These are phyloP conservation scores for Selaginella tamariscina DNA, from an alignment of 75 land plant species.

Conservation along the genomic window DNA sequence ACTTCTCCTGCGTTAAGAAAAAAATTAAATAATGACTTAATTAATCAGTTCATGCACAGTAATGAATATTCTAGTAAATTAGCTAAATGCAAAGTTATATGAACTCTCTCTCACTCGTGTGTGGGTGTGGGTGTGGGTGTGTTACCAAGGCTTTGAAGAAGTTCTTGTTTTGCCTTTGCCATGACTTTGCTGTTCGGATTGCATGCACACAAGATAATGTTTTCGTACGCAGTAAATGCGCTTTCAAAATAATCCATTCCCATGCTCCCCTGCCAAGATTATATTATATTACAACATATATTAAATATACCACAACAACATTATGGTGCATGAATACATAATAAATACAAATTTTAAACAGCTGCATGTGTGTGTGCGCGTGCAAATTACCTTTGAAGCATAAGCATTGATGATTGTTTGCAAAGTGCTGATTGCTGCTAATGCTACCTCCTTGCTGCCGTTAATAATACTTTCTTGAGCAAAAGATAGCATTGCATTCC, in stretches of 20 bases:
- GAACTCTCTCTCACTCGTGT: no score
- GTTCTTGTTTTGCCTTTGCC: slow-evolving; percentile 77
- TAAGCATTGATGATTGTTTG: slow-evolving; percentile 59
- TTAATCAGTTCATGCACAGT: not conserved
- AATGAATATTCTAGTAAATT: no score
- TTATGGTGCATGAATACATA: not conserved
- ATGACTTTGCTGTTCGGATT: slow-evolving; percentile 33
- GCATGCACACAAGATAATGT: slow-evolving; percentile 33
- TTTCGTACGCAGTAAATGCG: slow-evolving; percentile 60
- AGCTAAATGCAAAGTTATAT: no score
- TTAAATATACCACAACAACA: slow-evolving; percentile 10
- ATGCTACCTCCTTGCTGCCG: slow-evolving; percentile 87
- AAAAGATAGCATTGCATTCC: slow-evolving; percentile 62
- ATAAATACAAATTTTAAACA: no score
- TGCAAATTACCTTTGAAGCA: slow-evolving; percentile 48
- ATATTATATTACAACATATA: no score
- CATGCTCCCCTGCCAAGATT: slow-evolving; percentile 55
- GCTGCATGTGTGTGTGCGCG: slow-evolving; percentile 1
- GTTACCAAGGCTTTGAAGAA: slow-evolving; percentile 78
- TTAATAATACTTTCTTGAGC: slow-evolving; percentile 52
- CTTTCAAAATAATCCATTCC: slow-evolving; percentile 50
- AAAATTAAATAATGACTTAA: slow-evolving; percentile 15
- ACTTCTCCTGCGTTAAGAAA: slow-evolving; percentile 53
- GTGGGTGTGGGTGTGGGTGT: no score
- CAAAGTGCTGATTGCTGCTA: slow-evolving; percentile 80